Conservation (phyloP, 768 basidiomycete genomes). For the Pholiota conissans region DNA sequence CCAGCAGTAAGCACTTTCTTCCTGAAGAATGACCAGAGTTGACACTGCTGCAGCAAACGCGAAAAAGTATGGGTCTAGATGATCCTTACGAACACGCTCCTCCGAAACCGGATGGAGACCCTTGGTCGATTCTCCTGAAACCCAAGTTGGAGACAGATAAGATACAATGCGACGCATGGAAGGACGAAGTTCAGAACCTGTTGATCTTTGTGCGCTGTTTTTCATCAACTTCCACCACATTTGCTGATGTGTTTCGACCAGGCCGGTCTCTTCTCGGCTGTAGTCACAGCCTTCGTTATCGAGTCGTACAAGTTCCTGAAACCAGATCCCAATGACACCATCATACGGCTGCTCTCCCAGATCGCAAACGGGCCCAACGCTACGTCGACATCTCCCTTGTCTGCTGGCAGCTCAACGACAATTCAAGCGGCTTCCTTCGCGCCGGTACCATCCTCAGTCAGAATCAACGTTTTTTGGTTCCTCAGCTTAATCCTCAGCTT, state of each 20-base stretch:
- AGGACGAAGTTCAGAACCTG: slow-evolving; percentile 20
- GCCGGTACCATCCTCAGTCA: background rate
- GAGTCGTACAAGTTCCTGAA: slow-evolving; percentile 2
- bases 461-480: slow-evolving; percentile 11
- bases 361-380: background rate
- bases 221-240: background rate
- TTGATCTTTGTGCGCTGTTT: slow-evolving; percentile 18
- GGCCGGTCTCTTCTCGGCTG: slow-evolving; percentile 3
- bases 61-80: background rate
- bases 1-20: no score
- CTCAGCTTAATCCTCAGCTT: slow-evolving; percentile 10
- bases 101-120: slow-evolving; percentile 4
- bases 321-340: background rate
- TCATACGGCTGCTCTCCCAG: background rate
- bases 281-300: slow-evolving; percentile 5
- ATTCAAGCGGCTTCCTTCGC: background rate
- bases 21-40: no score
- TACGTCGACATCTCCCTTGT: background rate
- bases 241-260: background rate
- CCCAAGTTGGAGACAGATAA: slow-evolving; percentile 6
- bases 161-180: slow-evolving; percentile 12
- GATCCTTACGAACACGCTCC: background rate
- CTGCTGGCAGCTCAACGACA: background rate
- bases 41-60: no score
- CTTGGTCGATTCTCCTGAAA: slow-evolving; percentile 4